Evolutionary conservation across 2,329 filamentous ascomycete species (phyloP), one percentile per base, ranked within the genome.

Genomic region (Colletotrichum gigasporum): DNA sequence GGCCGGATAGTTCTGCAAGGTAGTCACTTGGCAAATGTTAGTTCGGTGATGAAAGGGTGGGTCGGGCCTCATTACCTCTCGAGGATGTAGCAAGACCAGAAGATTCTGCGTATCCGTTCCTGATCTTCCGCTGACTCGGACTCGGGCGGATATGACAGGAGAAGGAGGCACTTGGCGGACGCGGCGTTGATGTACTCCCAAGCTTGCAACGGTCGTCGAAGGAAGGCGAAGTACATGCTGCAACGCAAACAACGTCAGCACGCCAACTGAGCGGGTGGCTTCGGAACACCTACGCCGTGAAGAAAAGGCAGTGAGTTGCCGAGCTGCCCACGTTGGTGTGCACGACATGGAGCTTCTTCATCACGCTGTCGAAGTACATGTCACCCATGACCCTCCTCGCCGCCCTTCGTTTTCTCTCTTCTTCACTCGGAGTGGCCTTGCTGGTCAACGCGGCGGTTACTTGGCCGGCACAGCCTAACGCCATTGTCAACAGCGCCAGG

Each of bases 61-160:
- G 14, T 2, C 20, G 12, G 2, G 10, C 7, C 11, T 10, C 16
- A 34, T 6, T 37, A 80, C 82, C 81, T 84, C 69, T 86, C 83
- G 0, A 86, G 74, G 10, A 86, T 83, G 57, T 85, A 85, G 60
- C 83, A 85, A 0, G 83, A 81, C 83, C 83, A 86, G 65, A 85
- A 86, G 54, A 85, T 84, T 1, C 83, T 74, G 12, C 80, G 73
- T 1, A 84, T 79, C 3, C 83, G 80, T 67, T 85, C 83, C 35
- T 79, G 73, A 3, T 82, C 79, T 63, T 83, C 78, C 0, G 69
- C 66, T 0, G 72, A 72, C 28, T 76, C 75, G 8, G 72, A 74
- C 3, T 67, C 71, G 0, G 73, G 71, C 2, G 76, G 75, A 47
- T 84, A 84, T 0, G 82, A 81, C 2, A 85, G 69, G 0, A 85